Percentiles rank a stretch among this genome's conserved stretches.
These are phyloP conservation scores for Gamsiella multidivaricata DNA, from an alignment of 192 early-diverging fungal genomes.

Conservation along the genomic window DNA sequence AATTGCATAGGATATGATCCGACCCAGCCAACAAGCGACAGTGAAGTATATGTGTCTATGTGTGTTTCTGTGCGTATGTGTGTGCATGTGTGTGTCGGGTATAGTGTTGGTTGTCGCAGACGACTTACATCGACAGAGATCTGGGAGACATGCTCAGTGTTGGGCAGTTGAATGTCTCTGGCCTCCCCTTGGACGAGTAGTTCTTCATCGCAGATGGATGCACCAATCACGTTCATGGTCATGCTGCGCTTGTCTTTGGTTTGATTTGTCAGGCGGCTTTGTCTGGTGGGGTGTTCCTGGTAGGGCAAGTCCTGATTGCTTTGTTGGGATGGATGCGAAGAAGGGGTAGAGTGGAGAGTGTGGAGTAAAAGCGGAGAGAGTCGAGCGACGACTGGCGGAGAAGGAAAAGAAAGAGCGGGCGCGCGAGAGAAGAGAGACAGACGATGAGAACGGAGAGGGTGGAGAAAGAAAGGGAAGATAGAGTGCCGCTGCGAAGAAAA, in stretches of 20 bases:
- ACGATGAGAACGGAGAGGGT: background rate
- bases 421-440: background rate
- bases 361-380: background rate
- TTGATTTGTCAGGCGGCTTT: background rate
- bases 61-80: too few species aligned
- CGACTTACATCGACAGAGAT: conserved; percentile 89
- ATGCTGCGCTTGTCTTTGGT: conserved; percentile 1
- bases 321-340: background rate
- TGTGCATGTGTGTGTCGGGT: background rate
- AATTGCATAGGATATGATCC: background rate
- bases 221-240: conserved; percentile 66
- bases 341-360: background rate
- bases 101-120: too few species aligned
- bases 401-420: background rate
- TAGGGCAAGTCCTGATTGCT: too few species aligned
- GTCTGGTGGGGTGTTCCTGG: background rate
- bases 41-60: too few species aligned
- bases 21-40: conserved; percentile 59
- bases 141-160: conserved; percentile 83
- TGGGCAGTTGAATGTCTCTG: conserved; percentile 89
- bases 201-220: conserved; percentile 64
- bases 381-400: background rate
- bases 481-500: background rate
- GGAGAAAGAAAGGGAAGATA: background rate
- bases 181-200: conserved; percentile 59